A percentile compares a stretch with the other conserved stretches of the same genome.
These are phyloP conservation scores for Blastocystis hominis DNA, from an alignment of 352 stramenopile genomes.

Conservation along the genomic window DNA sequence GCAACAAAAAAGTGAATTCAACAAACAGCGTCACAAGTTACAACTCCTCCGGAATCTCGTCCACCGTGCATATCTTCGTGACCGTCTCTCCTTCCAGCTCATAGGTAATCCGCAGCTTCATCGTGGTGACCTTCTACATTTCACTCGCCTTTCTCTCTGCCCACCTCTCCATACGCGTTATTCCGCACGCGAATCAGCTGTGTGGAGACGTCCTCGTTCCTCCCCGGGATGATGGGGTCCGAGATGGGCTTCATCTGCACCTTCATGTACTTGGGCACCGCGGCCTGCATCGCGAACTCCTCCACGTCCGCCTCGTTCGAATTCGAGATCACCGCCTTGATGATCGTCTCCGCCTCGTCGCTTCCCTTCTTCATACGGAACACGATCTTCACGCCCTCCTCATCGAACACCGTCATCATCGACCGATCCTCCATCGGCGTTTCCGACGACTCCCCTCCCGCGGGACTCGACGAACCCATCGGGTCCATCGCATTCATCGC, in stretches of 20 bases:
- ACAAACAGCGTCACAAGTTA: not conserved
- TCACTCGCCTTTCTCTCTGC: not conserved
- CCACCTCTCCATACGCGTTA: slow-evolving; percentile 27
- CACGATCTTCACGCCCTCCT: slow-evolving; percentile 30
- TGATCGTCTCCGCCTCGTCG: slow-evolving; percentile 18
- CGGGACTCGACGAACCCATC: not conserved
- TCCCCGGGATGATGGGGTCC: not conserved
- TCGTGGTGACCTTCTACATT: slow-evolving; percentile 24
- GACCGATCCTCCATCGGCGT: not conserved
- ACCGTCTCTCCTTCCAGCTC: slow-evolving; percentile 26
- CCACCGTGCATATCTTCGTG: not conserved
- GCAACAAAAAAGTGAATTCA: not conserved
- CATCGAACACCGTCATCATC: slow-evolving; percentile 4
- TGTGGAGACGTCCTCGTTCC: slow-evolving; percentile 44
- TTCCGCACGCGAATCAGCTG: slow-evolving; percentile 37
- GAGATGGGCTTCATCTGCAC: slow-evolving; percentile 51
- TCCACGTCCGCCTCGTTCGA: not conserved
- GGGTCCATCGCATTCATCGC: not conserved
- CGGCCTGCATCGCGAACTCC: slow-evolving; percentile 32
- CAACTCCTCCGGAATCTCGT: slow-evolving; percentile 33
- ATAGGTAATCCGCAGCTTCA: slow-evolving; percentile 46
- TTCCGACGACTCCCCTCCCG: not conserved
- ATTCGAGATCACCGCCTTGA: slow-evolving; percentile 45
- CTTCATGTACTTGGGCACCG: slow-evolving; percentile 54
- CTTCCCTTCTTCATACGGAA: slow-evolving; percentile 47